phyloP scores from a whole-genome alignment of 176 grass and related monocot genomes.

The Secale cereale region DNA sequence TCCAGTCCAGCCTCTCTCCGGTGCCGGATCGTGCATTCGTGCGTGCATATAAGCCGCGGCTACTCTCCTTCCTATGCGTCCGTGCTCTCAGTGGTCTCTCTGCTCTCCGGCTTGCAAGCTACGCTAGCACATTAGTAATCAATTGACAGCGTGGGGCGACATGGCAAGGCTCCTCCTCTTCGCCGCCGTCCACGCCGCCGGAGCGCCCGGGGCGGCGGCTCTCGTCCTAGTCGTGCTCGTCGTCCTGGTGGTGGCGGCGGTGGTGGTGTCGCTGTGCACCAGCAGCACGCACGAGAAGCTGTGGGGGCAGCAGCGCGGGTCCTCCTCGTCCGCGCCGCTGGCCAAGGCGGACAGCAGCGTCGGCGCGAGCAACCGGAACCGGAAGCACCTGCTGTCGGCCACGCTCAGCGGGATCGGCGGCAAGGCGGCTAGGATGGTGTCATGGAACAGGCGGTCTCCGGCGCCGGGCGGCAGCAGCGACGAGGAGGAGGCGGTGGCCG shows the following conservation, averaged over 20 bases:
- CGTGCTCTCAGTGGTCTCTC: background rate
- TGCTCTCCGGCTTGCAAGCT: background rate
- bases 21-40: background rate
- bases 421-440: conserved; percentile 50
- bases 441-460: conserved; percentile 22
- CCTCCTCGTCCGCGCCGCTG: conserved; percentile 8
- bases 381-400: conserved; percentile 15
- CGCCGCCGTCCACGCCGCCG: background rate
- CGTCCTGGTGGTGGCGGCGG: background rate
- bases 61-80: too few relatives aligned
- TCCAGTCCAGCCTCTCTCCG: background rate
- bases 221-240: background rate
- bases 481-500: background rate
- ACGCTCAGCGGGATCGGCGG: conserved; percentile 38
- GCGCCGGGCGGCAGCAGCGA: background rate
- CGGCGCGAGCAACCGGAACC: background rate
- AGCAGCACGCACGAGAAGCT: conserved; percentile 30
- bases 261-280: conserved; percentile 39
- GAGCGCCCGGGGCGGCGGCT: background rate
- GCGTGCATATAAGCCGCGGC: background rate
- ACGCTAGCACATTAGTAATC: too few relatives aligned
- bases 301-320: background rate
- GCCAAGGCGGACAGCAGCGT: background rate
- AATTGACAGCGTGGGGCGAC: too few relatives aligned
- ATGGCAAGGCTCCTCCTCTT: conserved; percentile 23